Evolutionary conservation across 2,329 filamentous ascomycete genomes (phyloP).

Genomic region (Teratosphaeria nubilosa): DNA sequence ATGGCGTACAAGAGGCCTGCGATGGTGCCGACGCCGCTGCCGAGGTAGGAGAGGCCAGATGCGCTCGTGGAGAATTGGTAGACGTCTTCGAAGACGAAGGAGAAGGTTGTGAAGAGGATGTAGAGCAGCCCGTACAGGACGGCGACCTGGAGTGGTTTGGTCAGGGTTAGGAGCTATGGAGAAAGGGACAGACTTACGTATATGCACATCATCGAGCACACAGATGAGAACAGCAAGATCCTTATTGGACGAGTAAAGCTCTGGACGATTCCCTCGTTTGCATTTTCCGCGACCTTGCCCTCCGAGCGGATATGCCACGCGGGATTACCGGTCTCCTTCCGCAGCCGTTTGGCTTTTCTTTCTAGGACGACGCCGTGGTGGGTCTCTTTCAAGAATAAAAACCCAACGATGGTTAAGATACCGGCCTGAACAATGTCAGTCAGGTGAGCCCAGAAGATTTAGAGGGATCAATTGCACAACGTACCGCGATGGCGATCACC

Average conservation of each 20-base stretch:
- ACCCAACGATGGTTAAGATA: slow-evolving; percentile 25
- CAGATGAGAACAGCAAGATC: slow-evolving; percentile 38
- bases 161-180: background rate
- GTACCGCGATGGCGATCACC: slow-evolving; percentile 33
- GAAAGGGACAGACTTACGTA: slow-evolving; percentile 25
- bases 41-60: slow-evolving; percentile 28
- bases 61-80: slow-evolving; percentile 32
- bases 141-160: slow-evolving; percentile 18
- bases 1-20: slow-evolving; percentile 13
- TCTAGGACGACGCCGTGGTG: slow-evolving; percentile 39
- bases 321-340: slow-evolving; percentile 41
- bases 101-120: slow-evolving; percentile 39
- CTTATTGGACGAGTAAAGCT: slow-evolving; percentile 44
- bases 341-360: slow-evolving; percentile 35
- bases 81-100: slow-evolving; percentile 29
- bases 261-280: background rate
- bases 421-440: slow-evolving; percentile 5
- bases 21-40: slow-evolving; percentile 32
- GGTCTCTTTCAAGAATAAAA: slow-evolving; percentile 36
- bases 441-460: background rate
- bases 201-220: slow-evolving; percentile 40
- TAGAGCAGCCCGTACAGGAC: slow-evolving; percentile 36
- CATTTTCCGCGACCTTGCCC: background rate
- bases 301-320: background rate
- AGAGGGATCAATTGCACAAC: background rate